Percentiles rank a stretch among this genome's conserved stretches.
phyloP scores from a whole-genome alignment of 1,139 yeast genomes.

The Suhomyces bolitotheri region DNA sequence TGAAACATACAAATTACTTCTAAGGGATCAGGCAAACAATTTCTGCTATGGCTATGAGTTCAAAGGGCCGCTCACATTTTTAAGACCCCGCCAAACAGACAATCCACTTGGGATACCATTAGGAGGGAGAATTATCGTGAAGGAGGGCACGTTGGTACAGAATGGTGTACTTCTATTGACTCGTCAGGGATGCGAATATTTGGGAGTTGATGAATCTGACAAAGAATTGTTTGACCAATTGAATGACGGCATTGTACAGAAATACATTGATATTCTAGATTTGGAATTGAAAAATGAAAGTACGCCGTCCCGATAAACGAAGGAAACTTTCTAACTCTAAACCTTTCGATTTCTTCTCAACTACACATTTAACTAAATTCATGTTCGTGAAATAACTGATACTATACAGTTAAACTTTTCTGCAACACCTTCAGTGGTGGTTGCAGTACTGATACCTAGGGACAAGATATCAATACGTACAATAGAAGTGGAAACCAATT shows the following conservation, averaged over 20 bases:
- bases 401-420: no score
- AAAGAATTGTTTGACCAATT: conserved; percentile 27
- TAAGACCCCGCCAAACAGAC: conserved; percentile 21
- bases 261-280: conserved; percentile 35
- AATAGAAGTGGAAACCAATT: conserved; percentile 1
- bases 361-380: no score
- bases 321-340: no score
- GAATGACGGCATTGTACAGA: conserved; percentile 35
- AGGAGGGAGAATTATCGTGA: conserved; percentile 39
- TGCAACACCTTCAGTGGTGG: no score
- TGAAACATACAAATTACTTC: conserved; percentile 33
- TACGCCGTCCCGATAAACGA: neutral
- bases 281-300: conserved; percentile 18
- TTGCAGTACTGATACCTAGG: no score
- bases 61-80: conserved; percentile 36
- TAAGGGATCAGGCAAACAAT: conserved; percentile 34
- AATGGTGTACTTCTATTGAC: conserved; percentile 39
- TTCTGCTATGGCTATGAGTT: conserved; percentile 43
- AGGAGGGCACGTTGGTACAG: conserved; percentile 32
- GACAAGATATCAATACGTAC: no score
- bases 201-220: conserved; percentile 29
- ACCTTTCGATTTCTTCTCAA: no score
- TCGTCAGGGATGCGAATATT: conserved; percentile 33
- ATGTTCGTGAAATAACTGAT: no score
- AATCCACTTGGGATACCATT: conserved; percentile 40